Conservation (phyloP, 2,329 filamentous ascomycete species). For the Ascocoryne sarcoides region DNA sequence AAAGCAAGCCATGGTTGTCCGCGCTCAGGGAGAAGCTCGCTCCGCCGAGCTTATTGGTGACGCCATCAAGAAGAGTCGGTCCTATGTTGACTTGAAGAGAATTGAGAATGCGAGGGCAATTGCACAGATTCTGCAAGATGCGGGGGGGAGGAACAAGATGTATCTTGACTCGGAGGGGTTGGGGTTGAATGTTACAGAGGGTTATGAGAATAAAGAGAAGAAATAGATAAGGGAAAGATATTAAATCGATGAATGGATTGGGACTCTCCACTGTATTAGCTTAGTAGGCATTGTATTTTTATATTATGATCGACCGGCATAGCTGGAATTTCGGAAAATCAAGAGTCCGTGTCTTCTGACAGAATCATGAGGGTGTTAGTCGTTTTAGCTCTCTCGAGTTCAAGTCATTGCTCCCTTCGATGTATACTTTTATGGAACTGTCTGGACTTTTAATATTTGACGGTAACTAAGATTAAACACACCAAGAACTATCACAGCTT, state of each 20-base stretch:
- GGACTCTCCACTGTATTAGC: not conserved
- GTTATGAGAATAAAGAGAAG: conserved; percentile 36
- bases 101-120: conserved; percentile 93
- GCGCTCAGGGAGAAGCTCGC: conserved; percentile 96
- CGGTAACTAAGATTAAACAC: no score
- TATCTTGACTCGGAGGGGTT: conserved; percentile 87
- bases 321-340: no score
- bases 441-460: no score
- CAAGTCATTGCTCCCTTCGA: no score
- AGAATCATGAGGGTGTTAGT: no score
- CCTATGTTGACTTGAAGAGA: conserved; percentile 94
- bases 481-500: no score
- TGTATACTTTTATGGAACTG: no score
- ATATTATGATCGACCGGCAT: not conserved
- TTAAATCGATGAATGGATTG: no score
- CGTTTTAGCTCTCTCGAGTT: no score
- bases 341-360: no score
- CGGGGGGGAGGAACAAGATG: conserved; percentile 81
- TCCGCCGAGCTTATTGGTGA: conserved; percentile 97
- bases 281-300: not conserved
- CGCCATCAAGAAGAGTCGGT: conserved; percentile 98
- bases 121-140: conserved; percentile 79
- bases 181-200: conserved; percentile 74
- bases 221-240: conserved; percentile 31
- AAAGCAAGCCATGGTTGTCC: conserved; percentile 98